A percentile compares a stretch with the other conserved stretches of the same genome.
Conservation (phyloP, 495 filamentous ascomycete genomes). For the Beverwykella pulmonaria region DNA sequence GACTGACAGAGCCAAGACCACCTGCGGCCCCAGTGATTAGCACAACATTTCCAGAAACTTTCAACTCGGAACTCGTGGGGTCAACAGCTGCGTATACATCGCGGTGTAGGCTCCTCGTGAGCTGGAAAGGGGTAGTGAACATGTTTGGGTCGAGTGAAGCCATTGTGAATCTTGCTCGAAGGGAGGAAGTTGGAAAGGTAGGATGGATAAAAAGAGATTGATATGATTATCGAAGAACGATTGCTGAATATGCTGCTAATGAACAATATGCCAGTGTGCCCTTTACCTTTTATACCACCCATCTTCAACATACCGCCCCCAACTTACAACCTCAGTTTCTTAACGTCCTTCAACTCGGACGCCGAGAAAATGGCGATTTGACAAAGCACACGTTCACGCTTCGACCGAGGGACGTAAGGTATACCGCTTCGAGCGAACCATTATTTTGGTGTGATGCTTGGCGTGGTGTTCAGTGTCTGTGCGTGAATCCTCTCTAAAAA, state of each 20-base stretch:
- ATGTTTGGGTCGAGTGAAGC: constrained; percentile 12
- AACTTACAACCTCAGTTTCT: neutral
- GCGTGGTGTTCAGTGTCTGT: neutral
- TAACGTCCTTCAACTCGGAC: neutral
- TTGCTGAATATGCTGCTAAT: neutral
- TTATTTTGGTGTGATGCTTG: neutral
- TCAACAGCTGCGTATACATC: constrained; percentile 52
- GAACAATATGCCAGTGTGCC: neutral
- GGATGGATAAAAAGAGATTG: neutral
- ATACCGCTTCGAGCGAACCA: neutral
- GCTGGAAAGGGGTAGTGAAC: constrained; percentile 31
- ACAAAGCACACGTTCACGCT: neutral
- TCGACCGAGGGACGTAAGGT: neutral
- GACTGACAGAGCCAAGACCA: constrained; percentile 46
- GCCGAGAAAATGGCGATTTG: neutral
- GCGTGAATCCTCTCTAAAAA: neutral
- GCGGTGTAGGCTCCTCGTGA: constrained; percentile 45
- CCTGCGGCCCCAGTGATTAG: constrained; percentile 53
- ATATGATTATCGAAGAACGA: too few species aligned
- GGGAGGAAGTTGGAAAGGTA: neutral
- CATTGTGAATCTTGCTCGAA: neutral
- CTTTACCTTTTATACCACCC: neutral
- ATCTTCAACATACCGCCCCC: neutral
- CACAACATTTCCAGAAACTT: constrained; percentile 49
- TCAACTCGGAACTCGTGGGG: constrained; percentile 41